Evolutionary conservation across 345 rosid genomes (phyloP), one percentile per base, ranked within the genome.

Genomic region (Dipteronia sinensis): DNA sequence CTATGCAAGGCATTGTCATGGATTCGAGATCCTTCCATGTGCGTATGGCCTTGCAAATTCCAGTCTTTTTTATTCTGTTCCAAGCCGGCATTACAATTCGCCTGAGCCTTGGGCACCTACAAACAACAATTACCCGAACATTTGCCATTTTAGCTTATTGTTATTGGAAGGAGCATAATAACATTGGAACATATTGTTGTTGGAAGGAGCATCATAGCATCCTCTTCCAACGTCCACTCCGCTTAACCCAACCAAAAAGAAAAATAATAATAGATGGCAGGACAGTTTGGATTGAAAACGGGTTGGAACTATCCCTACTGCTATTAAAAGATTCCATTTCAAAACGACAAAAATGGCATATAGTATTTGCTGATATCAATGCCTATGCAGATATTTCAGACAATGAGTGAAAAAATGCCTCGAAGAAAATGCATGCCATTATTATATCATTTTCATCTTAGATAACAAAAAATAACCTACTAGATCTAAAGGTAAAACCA

Each of bases 1-100:
- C 89, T 51, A 93, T 90, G 89, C 93, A 91, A 0, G 98, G 98
- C 97, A 95, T 93, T 63, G 99, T 95, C 58, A 95, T 65, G 59
- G 98, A 95, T 76, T 90, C 96, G 16, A 95, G 98, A 80, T 91
- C 89, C 69, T 62, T 86, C 97, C 97, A 95, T 71, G 77, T 73
- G 9, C 78, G 85, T 83, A 93, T 86, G 2, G 98, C 94, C 75
- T 80, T 85, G 89, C 94, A 90, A 67, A 95, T 90, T 46, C 89
- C 94, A 0, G 88, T 84, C 85, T 81, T 86, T 77, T 88, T 91
- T 81, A 95, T 88, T 81, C 93, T 85, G 85, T 93, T 93, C 97
- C 94, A 93, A 25, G 97, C 98, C 0, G 97, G 99, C 75, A 93
- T 58, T 27, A 95, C 94, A 9, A 95, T 83, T 47, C 91, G 88